These are phyloP conservation scores for Jacaranda copaia DNA, from an alignment of 257 asterid genomes.

Conservation along the genomic window DNA sequence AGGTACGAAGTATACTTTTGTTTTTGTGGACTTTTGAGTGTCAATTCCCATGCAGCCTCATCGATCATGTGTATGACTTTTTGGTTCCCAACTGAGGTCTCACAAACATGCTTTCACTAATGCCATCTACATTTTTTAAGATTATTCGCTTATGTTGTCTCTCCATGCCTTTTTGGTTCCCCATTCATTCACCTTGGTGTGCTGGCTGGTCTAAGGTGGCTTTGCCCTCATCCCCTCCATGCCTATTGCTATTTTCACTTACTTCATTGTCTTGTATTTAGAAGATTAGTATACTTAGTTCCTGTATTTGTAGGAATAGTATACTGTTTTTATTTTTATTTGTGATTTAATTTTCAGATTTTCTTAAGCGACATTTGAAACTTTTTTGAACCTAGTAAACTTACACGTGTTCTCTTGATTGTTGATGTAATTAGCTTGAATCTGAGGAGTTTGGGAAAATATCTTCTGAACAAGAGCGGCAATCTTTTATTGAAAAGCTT, in stretches of 20 bases:
- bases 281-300: not conserved
- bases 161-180: not conserved
- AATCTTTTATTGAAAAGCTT: constrained; percentile 83
- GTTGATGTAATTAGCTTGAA: constrained; percentile 64
- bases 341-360: constrained; percentile 25
- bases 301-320: constrained; percentile 8
- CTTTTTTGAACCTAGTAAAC: not conserved
- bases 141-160: constrained; percentile 20
- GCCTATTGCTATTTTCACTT: not conserved
- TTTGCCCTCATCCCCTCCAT: not conserved
- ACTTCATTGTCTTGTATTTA: not conserved
- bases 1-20: constrained; percentile 54
- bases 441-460: constrained; percentile 81
- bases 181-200: constrained; percentile 25
- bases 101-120: constrained; percentile 18
- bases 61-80: constrained; percentile 16
- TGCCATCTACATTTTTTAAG: constrained; percentile 12
- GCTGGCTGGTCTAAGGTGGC: constrained; percentile 19
- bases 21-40: constrained; percentile 24
- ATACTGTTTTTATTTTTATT: constrained; percentile 9
- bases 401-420: constrained; percentile 29
- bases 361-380: constrained; percentile 3
- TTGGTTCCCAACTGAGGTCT: constrained; percentile 19
- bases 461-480: constrained; percentile 79
- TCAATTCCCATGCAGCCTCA: constrained; percentile 2